Base-by-base conservation (phyloP, 225 moss, liverwort and hornwort genomes). In the Pseudoscleropodium purum region DNA sequence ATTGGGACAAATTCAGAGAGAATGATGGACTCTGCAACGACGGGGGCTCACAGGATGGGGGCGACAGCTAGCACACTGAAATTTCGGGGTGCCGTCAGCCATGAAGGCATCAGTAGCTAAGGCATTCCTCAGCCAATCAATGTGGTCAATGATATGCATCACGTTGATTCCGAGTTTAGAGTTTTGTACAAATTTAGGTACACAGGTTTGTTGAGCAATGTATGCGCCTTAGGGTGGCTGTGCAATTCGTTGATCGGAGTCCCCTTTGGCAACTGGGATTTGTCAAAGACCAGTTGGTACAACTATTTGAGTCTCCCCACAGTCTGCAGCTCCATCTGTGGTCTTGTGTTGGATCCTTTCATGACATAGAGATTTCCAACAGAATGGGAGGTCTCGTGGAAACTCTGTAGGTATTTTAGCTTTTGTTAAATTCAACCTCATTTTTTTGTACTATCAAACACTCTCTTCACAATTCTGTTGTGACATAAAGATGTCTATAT, bases 401-500 rank as follows among this genome's bases (percentile, higher is more conserved):
- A 90, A 89, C 74, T 87, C 51, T 84, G 14, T 93, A 94, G 92
- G 92, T 93, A 89, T 90, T 85, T 91, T 92, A 91, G 94, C 88
- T 85, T 52, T 87, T 90, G 91, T 93, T 88, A 87, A 92, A 94
- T 90, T 93, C 89, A 93, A 91, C 92, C 94, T 92, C 91, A 93
- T 94, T 93, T 93, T 94, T 93, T 90, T 94, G 93, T 93, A 94
- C 92, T 93, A 93, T 92, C 91, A 93, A 87, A 62, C 83, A 91
- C 92, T 84, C 73, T 88, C 57, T 94, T 85, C 75, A 92, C 57
- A 72, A 87, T 85, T 61, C 86, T 84, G 87, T 88, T 90, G 88
- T 93, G 92, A 90, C 92, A 93, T 90, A 91, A 90, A 90, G 65
- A 91, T 92, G 88, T 92, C 88, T 87, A 90, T 93, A 92, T 90